A percentile compares a stretch with the other conserved stretches of the same genome.
phyloP scores from a whole-genome alignment of 148 eudicot genomes.

The Cornus florida region DNA sequence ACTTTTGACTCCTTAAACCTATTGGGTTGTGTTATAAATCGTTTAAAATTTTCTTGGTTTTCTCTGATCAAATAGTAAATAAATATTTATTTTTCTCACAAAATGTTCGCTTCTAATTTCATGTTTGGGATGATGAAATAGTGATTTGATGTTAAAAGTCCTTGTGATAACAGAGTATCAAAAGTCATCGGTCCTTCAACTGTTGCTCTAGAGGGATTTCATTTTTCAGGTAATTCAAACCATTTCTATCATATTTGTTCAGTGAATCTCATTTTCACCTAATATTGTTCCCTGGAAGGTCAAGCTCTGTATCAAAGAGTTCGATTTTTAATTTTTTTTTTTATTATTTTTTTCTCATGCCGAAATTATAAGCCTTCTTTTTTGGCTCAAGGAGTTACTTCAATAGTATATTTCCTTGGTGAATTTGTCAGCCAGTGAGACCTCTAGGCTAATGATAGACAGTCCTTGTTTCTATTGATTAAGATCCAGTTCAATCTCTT shows the following conservation, averaged over 20 bases:
- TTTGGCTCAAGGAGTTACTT: not conserved
- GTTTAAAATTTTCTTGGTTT: too few species aligned
- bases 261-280: not conserved
- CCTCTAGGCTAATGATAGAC: too few species aligned
- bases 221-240: too few species aligned
- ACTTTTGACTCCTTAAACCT: too few species aligned
- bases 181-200: too few species aligned
- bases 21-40: not conserved
- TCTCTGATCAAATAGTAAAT: not conserved
- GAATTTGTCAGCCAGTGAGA: too few species aligned
- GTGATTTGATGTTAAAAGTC: not conserved
- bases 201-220: constrained; percentile 1
- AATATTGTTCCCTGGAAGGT: not conserved
- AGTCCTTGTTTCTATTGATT: too few species aligned
- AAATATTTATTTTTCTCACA: not conserved
- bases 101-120: not conserved
- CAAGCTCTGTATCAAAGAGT: not conserved
- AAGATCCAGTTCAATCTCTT: too few species aligned
- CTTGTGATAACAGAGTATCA: not conserved
- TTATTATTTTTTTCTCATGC: not conserved
- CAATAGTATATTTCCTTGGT: too few species aligned
- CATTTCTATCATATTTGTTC: not conserved
- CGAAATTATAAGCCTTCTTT: not conserved
- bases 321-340: too few species aligned
- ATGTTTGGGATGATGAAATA: not conserved